Base-by-base conservation (phyloP, 495 filamentous ascomycete genomes). In the Xylaria curta region DNA sequence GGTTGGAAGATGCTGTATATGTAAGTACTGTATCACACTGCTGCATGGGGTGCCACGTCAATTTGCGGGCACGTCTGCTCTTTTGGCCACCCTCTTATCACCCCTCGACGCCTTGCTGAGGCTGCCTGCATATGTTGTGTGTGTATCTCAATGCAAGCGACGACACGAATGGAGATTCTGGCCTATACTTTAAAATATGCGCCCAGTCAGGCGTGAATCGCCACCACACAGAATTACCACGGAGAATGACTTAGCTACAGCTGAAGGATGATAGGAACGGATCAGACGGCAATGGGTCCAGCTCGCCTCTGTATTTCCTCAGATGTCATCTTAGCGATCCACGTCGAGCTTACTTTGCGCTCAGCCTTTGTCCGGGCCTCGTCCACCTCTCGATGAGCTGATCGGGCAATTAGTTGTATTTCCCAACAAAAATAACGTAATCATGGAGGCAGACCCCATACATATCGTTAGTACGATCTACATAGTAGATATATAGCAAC, bases 21-120 rank as follows among this genome's bases (percentile, higher is more conserved):
- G n/a, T 13, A 24, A 42, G 38, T 8, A n/a, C 5, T 49, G 5
- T 49, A 49, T 49, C n/a, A 21, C 17, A 49, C 61, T 21, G 36
- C 36, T 44, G 38, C 42, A 68, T 56, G 65, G 33, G 28, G 51
- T 68, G 66, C 66, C 66, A 68, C 66, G 66, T 68, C 66, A 68
- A 38, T 44, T 51, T 40, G 66, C 51, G 49, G 49, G 51, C 42
- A 68, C 38, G 66, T 51, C 33, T 56, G 47, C 47, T 56, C 40
- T 24, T 51, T 66, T 66, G 26, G 28, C 47, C 49, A 56, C 31
- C 51, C 21, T 40, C 31, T 58, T 46, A 44, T 56, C 49, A 26
- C 49, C 60, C 31, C 36, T 28, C 49, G 56, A 65, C 24, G 65
- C 26, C 28, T 53, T n/a, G 17, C 13, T 4, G 10, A 53, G 38